phyloP scores from a whole-genome alignment of 129 eudicot genomes.

The Chrysanthemum makinoi region DNA sequence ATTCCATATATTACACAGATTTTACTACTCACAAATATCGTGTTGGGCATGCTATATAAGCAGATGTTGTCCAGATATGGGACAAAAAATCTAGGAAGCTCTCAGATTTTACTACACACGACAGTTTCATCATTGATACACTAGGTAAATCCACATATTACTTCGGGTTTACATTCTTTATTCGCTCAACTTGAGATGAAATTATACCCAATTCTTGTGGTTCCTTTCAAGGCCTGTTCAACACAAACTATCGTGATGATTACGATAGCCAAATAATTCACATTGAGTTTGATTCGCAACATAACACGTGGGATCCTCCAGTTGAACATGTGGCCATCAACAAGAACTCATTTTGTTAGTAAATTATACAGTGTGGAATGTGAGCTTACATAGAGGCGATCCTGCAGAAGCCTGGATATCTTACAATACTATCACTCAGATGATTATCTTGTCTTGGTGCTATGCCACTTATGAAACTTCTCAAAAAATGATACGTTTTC shows the following conservation, averaged over 20 bases:
- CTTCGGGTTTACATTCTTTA: too few species aligned
- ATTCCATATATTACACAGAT: too few species aligned
- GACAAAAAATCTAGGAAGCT: too few species aligned
- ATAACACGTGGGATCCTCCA: slow-evolving; percentile 35
- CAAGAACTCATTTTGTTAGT: slow-evolving; percentile 28
- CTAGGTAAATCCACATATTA: too few species aligned
- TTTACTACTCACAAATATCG: too few species aligned
- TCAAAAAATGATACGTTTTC: slow-evolving; percentile 20
- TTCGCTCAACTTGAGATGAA: not conserved
- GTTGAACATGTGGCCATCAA: slow-evolving; percentile 51
- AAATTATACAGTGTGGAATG: slow-evolving; percentile 37
- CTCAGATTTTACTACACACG: too few species aligned
- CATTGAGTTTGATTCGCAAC: slow-evolving; percentile 47
- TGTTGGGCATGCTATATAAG: too few species aligned
- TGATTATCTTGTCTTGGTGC: slow-evolving; percentile 34
- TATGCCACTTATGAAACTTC: slow-evolving; percentile 18
- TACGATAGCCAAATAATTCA: slow-evolving; percentile 35
- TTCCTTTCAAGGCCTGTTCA: slow-evolving; percentile 52
- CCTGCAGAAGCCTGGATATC: slow-evolving; percentile 38
- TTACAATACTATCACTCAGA: slow-evolving; percentile 36
- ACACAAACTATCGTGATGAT: slow-evolving; percentile 24
- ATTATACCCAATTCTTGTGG: slow-evolving; percentile 50
- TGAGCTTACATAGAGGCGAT: slow-evolving; percentile 43
- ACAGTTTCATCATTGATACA: too few species aligned
- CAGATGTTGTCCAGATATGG: too few species aligned